Evolutionary conservation across 2,329 filamentous ascomycete genomes (phyloP), one percentile per base, ranked within the genome.

Genomic region (Alternaria solani): DNA sequence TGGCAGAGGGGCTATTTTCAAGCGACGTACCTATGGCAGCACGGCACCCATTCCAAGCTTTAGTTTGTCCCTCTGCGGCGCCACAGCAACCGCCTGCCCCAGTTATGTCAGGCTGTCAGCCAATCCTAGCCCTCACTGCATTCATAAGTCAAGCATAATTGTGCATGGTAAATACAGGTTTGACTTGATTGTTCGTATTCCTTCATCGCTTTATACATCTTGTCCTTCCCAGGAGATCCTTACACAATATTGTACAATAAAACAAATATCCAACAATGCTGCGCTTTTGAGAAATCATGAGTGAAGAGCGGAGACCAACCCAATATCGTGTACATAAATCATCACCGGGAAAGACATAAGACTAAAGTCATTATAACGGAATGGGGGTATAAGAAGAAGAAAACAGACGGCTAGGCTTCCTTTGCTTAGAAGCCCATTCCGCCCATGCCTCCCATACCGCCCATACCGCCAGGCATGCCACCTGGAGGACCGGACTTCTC

Each of bases 401-500:
- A 74, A 60, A 62, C 52, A 65, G 68, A 67, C 64, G 60, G 60
- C 66, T 43, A 47, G 53, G 51, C 53, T 64, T 61, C 62, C 46
- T 6, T 36, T 61, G 55, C 71, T 83, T 86, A 87, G 82, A 87
- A 87, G 51, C 73, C 72, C 89, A 92, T 92, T 69, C 87, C 88
- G 64, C 87, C 88, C 72, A 75, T 74, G 38, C 69, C 69, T 52
- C 64, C 67, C 68, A 68, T 74, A 48, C 88, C 88, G 25, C 58
- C 58, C 83, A 86, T 86, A 60, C 85, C 85, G 39, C 84, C 85
- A 43, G 51, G 51, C 85, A 89, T 90, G 66, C 87, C 87, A 51
- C 86, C 62, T 86, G 83, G 73, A 51, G 66, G 62, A 36, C 64
- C 64, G 47, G 78, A 87, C 90, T 97, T 97, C 81, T 97, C 94